Evolutionary conservation across 2,329 filamentous ascomycete species (phyloP).

Genomic region (Gyromitra esculenta): DNA sequence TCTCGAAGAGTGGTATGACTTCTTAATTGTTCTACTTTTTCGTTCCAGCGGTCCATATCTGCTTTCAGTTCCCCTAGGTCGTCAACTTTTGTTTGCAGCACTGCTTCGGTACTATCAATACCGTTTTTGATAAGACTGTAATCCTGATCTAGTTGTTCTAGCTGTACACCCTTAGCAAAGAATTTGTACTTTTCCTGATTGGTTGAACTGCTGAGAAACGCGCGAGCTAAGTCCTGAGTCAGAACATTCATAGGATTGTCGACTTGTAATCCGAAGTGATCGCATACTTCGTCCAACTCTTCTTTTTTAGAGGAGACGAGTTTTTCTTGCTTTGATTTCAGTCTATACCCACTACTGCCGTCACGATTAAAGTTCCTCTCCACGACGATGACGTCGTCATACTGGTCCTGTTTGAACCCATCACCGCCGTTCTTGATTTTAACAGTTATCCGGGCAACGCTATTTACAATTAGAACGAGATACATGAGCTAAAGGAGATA

Average conservation of each 20-base stretch:
- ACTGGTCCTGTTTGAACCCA: conserved; percentile 83
- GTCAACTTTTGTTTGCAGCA: conserved; percentile 70
- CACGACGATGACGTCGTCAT: conserved; percentile 85
- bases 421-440: conserved; percentile 91
- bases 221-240: conserved; percentile 92
- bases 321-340: conserved; percentile 77
- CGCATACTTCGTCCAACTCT: conserved; percentile 90
- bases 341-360: conserved; percentile 82
- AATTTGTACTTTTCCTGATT: conserved; percentile 92
- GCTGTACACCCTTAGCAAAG: conserved; percentile 91
- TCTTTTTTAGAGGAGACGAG: conserved; percentile 82
- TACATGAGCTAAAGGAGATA: conserved; percentile 34
- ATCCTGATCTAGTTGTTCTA: conserved; percentile 90
- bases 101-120: conserved; percentile 75
- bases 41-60: conserved; percentile 70
- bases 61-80: conserved; percentile 71
- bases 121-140: conserved; percentile 85
- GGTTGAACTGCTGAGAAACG: conserved; percentile 87
- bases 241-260: conserved; percentile 97
- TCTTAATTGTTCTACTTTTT: conserved; percentile 72
- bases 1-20: conserved; percentile 73
- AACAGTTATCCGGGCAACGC: conserved; percentile 74
- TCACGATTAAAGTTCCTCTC: conserved; percentile 84
- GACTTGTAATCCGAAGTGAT: conserved; percentile 92
- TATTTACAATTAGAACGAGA: conserved; percentile 55